phyloP scores from a whole-genome alignment of 768 basidiomycete genomes.

The Hemileccinum rubropunctum region DNA sequence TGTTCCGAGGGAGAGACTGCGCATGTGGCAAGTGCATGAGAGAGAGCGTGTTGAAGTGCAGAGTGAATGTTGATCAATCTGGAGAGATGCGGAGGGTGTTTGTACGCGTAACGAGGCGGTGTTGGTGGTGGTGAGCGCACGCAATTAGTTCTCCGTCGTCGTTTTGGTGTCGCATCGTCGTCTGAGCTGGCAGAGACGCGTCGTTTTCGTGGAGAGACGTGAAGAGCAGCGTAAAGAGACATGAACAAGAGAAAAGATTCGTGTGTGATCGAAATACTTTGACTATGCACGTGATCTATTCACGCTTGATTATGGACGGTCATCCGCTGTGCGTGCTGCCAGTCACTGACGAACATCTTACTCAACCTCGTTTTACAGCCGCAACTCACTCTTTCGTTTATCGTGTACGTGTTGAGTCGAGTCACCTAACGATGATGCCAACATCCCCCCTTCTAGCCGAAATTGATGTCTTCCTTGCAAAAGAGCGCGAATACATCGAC shows the following conservation, averaged over 20 bases:
- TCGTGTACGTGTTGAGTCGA: constrained; percentile 6
- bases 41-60: constrained; percentile 76
- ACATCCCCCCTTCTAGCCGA: constrained; percentile 21
- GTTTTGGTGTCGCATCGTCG: constrained; percentile 65
- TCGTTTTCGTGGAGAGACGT: constrained; percentile 60
- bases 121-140: constrained; percentile 48
- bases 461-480: constrained; percentile 25
- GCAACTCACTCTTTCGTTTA: background rate
- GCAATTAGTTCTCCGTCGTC: constrained; percentile 50
- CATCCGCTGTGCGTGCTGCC: constrained; percentile 17
- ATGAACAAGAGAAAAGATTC: constrained; percentile 3
- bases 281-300: constrained; percentile 35
- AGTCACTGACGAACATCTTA: too few species aligned
- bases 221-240: constrained; percentile 38
- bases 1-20: constrained; percentile 76
- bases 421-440: background rate
- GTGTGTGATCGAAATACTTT: constrained; percentile 23
- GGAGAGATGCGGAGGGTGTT: constrained; percentile 46
- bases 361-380: constrained; percentile 7
- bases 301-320: constrained; percentile 21
- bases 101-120: constrained; percentile 51
- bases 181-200: constrained; percentile 49
- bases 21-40: constrained; percentile 81
- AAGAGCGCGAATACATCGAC: constrained; percentile 19
- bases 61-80: constrained; percentile 65